These are phyloP conservation scores for Cucurbita maxima DNA, from an alignment of 306 rosid genomes.

Conservation along the genomic window DNA sequence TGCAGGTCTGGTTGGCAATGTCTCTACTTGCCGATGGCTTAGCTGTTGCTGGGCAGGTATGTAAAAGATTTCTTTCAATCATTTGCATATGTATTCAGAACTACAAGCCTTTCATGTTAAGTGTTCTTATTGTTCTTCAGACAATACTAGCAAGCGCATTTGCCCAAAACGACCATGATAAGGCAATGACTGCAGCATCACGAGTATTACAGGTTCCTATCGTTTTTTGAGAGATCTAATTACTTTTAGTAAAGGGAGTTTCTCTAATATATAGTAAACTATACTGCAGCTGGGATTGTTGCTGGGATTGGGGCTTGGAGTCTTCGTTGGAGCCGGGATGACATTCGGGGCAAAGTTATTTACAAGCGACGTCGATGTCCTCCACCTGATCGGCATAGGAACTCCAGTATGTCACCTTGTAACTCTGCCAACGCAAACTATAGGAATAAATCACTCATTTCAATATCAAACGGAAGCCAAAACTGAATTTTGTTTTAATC, in stretches of 20 bases:
- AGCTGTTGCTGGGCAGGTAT: conserved; percentile 96
- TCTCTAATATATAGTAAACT: not conserved
- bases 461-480: not conserved
- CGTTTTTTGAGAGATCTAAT: not conserved
- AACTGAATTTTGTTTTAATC: conserved; percentile 12
- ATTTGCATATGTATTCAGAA: not conserved
- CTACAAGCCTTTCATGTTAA: not conserved
- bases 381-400: conserved; percentile 56
- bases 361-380: conserved; percentile 49
- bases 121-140: conserved; percentile 19
- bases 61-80: conserved; percentile 6
- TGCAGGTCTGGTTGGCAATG: conserved; percentile 88
- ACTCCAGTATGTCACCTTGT: conserved; percentile 46
- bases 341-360: conserved; percentile 66
- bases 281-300: conserved; percentile 64
- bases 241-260: not conserved
- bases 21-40: conserved; percentile 94
- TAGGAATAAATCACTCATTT: not conserved
- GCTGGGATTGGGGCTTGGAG: conserved; percentile 57
- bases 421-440: conserved; percentile 6
- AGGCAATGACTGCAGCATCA: conserved; percentile 56
- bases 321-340: conserved; percentile 59
- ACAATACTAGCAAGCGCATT: conserved; percentile 89
- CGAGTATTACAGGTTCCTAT: conserved; percentile 61
- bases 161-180: conserved; percentile 65